Evolutionary conservation across 192 early-diverging fungal genomes (phyloP).

Genomic region (Anaeromyces robustus): DNA sequence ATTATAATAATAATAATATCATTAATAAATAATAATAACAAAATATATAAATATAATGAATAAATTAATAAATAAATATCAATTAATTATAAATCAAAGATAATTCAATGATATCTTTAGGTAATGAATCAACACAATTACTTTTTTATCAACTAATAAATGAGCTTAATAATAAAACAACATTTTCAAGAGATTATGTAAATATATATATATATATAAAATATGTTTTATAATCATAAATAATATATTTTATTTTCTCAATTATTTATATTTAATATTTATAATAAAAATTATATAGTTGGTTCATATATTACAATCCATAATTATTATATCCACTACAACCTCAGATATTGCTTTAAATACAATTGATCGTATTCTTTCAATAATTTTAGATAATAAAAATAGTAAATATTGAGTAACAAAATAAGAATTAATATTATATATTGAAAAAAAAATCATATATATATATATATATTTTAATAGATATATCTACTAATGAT

Average conservation of each 20-base stretch:
- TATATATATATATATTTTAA: too few relatives aligned
- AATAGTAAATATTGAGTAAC: too few relatives aligned
- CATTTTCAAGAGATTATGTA: background rate
- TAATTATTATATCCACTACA: background rate
- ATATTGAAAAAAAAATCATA: too few relatives aligned
- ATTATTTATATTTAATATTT: background rate
- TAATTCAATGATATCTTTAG: background rate
- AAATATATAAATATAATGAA: background rate
- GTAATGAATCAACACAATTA: background rate
- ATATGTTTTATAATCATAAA: too few relatives aligned
- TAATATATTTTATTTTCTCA: too few relatives aligned
- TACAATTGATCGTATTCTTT: background rate
- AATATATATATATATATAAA: background rate
- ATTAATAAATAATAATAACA: too few relatives aligned
- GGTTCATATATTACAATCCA: background rate
- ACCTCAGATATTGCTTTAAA: background rate
- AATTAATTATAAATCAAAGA: background rate
- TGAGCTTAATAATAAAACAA: background rate
- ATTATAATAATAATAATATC: too few relatives aligned
- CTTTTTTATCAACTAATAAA: background rate
- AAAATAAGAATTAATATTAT: too few relatives aligned
- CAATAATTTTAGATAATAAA: background rate
- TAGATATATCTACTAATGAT: too few relatives aligned
- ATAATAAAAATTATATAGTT: background rate
- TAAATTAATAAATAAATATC: background rate